Evolutionary conservation across 1,284 basidiomycete genomes (phyloP).

Genomic region (Peniophora sp.): DNA sequence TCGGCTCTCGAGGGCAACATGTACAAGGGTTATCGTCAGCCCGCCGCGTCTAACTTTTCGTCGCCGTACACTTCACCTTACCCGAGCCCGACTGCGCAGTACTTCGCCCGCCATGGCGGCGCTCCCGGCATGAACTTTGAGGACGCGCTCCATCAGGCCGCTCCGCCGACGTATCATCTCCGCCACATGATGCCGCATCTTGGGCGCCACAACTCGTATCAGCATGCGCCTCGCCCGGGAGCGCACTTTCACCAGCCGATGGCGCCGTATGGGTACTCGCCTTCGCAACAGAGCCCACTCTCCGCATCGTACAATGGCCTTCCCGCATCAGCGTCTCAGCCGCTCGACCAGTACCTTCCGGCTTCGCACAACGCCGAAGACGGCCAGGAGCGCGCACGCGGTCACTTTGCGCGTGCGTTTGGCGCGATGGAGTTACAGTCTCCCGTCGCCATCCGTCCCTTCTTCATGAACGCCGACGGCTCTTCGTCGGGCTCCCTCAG

Average conservation of each 20-base stretch:
- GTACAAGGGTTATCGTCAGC: background rate
- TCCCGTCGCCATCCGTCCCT: background rate
- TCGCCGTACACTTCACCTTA: slow-evolving; percentile 1
- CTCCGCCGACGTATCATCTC: background rate
- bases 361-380: no score
- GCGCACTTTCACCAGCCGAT: background rate
- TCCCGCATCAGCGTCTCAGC: background rate
- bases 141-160: background rate
- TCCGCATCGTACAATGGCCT: background rate
- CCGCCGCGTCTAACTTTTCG: background rate
- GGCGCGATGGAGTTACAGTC: background rate
- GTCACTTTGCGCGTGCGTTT: background rate
- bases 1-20: background rate
- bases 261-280: background rate
- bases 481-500: background rate
- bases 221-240: background rate
- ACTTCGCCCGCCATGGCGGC: background rate
- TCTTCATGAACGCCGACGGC: background rate
- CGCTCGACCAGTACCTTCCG: background rate
- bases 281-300: background rate
- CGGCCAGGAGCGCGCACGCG: background rate
- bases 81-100: background rate
- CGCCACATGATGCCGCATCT: background rate
- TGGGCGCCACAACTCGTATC: background rate
- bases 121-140: background rate